These are phyloP conservation scores for Trichoderma brevicompactum DNA, from an alignment of 2,329 filamentous ascomycete species.

Conservation along the genomic window DNA sequence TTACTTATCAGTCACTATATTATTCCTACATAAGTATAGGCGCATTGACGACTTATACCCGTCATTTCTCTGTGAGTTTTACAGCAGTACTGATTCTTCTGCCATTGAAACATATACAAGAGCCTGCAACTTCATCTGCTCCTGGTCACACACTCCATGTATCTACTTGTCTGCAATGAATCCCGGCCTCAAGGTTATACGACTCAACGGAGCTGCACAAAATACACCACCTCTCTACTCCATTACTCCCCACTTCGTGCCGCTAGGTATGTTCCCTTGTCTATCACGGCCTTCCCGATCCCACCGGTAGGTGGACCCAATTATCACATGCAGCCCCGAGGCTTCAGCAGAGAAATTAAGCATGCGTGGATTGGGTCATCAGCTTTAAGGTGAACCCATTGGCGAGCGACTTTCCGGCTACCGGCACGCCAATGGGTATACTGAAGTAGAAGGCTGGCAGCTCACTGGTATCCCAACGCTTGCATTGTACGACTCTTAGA, in stretches of 20 bases:
- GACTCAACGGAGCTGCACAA: conserved; percentile 1
- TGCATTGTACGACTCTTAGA: background rate
- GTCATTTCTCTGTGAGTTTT: background rate
- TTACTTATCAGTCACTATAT: too few relatives aligned
- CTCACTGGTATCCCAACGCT: conserved; percentile 2
- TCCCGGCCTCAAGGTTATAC: background rate
- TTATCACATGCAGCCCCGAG: background rate
- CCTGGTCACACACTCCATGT: background rate
- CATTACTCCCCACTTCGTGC: conserved; percentile 10
- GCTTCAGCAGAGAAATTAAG: background rate
- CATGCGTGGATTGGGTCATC: background rate
- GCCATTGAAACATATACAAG: background rate
- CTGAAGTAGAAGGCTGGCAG: conserved; percentile 5
- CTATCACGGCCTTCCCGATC: conserved; percentile 7
- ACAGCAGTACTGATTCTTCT: background rate
- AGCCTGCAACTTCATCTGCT: too few relatives aligned
- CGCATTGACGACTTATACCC: too few relatives aligned
- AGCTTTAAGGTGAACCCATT: conserved; percentile 11
- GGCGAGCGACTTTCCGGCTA: background rate
- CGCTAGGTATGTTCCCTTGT: background rate
- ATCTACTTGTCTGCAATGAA: background rate
- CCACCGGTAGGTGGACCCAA: background rate
- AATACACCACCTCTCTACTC: background rate
- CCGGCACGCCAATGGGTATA: conserved; percentile 3
- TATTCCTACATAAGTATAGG: too few relatives aligned